A percentile compares a stretch with the other conserved stretches of the same genome.
phyloP scores from a whole-genome alignment of 139 green algal species.

The Chlorella sp. region DNA sequence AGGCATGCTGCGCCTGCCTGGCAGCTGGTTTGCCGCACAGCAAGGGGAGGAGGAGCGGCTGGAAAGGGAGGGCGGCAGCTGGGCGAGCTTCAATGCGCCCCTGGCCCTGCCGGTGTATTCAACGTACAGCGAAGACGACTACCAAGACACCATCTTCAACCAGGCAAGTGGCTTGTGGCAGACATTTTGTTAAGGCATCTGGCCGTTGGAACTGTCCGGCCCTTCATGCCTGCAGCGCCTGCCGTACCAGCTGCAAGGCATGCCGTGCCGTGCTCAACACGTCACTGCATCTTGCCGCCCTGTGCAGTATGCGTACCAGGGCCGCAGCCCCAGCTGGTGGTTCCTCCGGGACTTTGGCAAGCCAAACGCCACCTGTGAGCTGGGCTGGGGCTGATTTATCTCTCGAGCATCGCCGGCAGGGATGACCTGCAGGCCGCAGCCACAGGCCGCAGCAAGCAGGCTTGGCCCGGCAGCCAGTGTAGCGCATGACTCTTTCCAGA shows the following conservation, averaged over 20 bases:
- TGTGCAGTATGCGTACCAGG: not conserved
- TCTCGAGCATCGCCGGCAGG: not conserved
- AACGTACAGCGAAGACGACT: slow-evolving; percentile 46
- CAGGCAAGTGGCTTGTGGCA: not conserved
- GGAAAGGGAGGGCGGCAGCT: not conserved
- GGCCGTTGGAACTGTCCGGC: not conserved
- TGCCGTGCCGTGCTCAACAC: no score
- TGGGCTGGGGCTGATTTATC: not conserved
- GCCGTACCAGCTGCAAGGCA: no score
- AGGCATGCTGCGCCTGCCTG: not conserved
- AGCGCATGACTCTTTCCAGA: no score
- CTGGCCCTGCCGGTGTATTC: slow-evolving; percentile 54
- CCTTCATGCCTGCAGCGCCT: no score
- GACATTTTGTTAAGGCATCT: not conserved
- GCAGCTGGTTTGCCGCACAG: not conserved
- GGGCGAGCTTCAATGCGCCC: slow-evolving; percentile 27
- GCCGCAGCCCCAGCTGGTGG: not conserved
- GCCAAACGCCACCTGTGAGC: slow-evolving; percentile 35
- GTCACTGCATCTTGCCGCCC: not conserved
- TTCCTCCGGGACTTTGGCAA: slow-evolving; percentile 63
- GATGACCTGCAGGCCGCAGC: no score
- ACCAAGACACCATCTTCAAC: not conserved
- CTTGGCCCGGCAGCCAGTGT: no score
- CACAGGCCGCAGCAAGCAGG: no score
- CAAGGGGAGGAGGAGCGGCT: not conserved